Conservation (phyloP, 345 rosid genomes). For the Litchi chinensis region DNA sequence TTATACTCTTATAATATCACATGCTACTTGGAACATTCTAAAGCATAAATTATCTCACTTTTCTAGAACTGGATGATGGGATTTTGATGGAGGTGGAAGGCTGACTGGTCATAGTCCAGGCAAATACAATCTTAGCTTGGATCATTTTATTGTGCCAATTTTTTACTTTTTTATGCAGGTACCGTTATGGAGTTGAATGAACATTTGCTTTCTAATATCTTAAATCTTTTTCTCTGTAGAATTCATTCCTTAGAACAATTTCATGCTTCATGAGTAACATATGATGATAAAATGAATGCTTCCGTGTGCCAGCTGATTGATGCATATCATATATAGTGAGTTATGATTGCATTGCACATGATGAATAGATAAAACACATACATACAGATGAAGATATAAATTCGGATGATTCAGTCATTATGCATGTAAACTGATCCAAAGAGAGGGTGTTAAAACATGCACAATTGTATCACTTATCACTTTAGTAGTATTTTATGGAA, state of each 20-base stretch:
- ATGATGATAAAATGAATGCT: slow-evolving; percentile 3
- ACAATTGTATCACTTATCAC: no score
- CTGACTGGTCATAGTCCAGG: slow-evolving; percentile 32
- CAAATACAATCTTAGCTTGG: slow-evolving; percentile 25
- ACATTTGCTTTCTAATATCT: slow-evolving; percentile 26
- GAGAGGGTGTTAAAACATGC: neutral
- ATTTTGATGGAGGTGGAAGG: slow-evolving; percentile 20
- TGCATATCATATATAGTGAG: neutral
- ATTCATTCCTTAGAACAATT: neutral
- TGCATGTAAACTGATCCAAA: neutral
- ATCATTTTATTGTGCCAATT: slow-evolving; percentile 32
- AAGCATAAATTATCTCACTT: slow-evolving; percentile 50
- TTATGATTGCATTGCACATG: neutral
- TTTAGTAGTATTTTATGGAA: neutral
- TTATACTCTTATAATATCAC: slow-evolving; percentile 35
- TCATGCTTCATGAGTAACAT: neutral
- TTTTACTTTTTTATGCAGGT: slow-evolving; percentile 27
- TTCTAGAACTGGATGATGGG: slow-evolving; percentile 24
- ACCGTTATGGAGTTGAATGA: slow-evolving; percentile 21
- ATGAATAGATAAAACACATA: neutral
- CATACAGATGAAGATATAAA: neutral
- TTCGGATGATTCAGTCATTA: neutral
- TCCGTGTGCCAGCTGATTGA: neutral
- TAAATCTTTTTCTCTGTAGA: slow-evolving; percentile 8
- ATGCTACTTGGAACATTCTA: slow-evolving; percentile 57